Base-by-base conservation (phyloP, 176 grass and related monocot genomes). In the Cenchrus americanus region DNA sequence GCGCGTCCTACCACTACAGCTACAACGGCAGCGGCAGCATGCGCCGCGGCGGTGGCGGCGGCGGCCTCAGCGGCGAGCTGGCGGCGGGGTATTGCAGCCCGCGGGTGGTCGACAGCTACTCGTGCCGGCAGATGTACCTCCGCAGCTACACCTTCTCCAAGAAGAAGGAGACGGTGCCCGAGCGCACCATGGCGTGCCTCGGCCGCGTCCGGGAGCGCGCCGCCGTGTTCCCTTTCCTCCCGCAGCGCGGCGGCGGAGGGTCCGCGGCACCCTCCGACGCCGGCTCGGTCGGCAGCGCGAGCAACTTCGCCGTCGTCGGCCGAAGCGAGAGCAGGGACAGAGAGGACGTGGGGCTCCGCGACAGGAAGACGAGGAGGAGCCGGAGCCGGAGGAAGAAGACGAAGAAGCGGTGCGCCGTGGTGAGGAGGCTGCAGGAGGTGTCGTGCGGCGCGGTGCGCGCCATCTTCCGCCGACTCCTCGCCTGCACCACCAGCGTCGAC, bases 121-220 rank as follows among this genome's bases (percentile, higher is more conserved):
- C 93, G 54, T 99, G 96, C 73, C 81, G 96, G 65, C 96, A 99
- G 88, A 90, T 96, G 74, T 99, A 96, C 64, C 90, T 99, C 41
- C 87, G 96, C 58, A 99, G 96, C 77, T 99, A 99, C 90, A 99
- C 91, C 37, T 99, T 99, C 86, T 96, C 96, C 60, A 99, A 81
- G 86, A 70, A 59, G 65, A 86, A 94, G 89, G 96, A 99, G 85
- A 94, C 62, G 21, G 83, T 96, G 21, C 96, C 93, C 0, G 87
- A 99, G 82, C 92, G 92, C 84, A 99, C 93, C 32, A 89, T 92
- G 59, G 85, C 89, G 11, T 96, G 87, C 77, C 73, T 99, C 61
- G 83, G 85, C 64, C 90, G 80, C 46, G 83, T 96, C 43, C 80
- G 84, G 37, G 87, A 95, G 52, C 90, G 85, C 78, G 87, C 93